Evolutionary conservation across 164 flowering plant species (phyloP).

Genomic region (Houttuynia cordata): DNA sequence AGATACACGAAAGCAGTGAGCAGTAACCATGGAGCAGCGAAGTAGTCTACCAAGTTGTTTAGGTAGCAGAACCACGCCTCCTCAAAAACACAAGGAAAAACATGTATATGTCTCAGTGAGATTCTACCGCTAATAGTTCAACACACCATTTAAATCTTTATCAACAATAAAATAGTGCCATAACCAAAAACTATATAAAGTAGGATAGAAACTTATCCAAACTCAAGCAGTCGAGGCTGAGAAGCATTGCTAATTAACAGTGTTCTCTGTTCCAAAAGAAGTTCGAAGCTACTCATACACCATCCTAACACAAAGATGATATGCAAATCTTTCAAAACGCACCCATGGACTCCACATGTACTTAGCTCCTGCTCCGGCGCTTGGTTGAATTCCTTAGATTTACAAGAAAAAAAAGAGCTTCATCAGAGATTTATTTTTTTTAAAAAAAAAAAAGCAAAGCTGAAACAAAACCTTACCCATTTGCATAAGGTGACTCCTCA

Average conservation of each 20-base stretch:
- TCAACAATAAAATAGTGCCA: slow-evolving; percentile 7
- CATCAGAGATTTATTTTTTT: background rate
- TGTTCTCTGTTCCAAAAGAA: slow-evolving; percentile 9
- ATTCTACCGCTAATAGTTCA: slow-evolving; percentile 1
- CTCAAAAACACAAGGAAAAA: slow-evolving; percentile 41
- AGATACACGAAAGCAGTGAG: slow-evolving; percentile 51
- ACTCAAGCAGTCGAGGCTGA: slow-evolving; percentile 32
- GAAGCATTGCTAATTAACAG: slow-evolving; percentile 26
- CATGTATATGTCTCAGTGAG: slow-evolving; percentile 20
- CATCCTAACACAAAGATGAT: slow-evolving; percentile 16
- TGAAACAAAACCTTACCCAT: slow-evolving; percentile 37
- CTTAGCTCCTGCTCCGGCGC: slow-evolving; percentile 73
- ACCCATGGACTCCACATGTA: background rate
- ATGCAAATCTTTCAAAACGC: slow-evolving; percentile 11
- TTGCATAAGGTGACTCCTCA: slow-evolving; percentile 67
- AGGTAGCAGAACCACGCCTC: slow-evolving; percentile 28
- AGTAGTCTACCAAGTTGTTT: slow-evolving; percentile 25
- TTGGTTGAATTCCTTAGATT: slow-evolving; percentile 43
- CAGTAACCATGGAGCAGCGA: slow-evolving; percentile 23
- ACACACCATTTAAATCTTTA: background rate
- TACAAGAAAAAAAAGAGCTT: background rate
- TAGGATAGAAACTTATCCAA: slow-evolving; percentile 51
- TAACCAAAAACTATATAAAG: slow-evolving; percentile 16
- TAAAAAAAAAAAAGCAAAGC: background rate
- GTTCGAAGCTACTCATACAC: slow-evolving; percentile 21